phyloP scores from a whole-genome alignment of 2,329 filamentous ascomycete genomes.

The Myriosclerotinia duriaeana region DNA sequence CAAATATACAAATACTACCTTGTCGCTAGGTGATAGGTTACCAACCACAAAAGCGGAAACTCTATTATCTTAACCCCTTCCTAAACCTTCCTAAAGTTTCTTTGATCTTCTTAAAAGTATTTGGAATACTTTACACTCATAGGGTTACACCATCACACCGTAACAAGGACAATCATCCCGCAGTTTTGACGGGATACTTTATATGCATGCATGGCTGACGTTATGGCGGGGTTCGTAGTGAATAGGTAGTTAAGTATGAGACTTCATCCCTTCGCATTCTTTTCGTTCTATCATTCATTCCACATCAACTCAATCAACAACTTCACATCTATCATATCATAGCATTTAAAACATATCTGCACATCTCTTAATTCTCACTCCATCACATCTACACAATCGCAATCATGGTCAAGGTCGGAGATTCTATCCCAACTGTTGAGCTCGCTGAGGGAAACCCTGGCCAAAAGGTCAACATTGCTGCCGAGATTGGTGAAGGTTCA shows the following conservation, averaged over 20 bases:
- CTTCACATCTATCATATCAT: neutral
- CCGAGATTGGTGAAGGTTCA: slow-evolving; percentile 69
- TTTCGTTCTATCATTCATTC: no score
- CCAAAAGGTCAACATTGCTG: slow-evolving; percentile 79
- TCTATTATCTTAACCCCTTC: neutral
- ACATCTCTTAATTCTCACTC: neutral
- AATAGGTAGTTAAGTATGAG: no score
- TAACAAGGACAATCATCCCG: no score
- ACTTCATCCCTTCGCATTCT: no score
- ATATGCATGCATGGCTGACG: slow-evolving; percentile 5
- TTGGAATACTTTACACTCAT: slow-evolving; percentile 13
- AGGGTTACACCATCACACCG: no score
- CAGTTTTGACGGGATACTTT: no score
- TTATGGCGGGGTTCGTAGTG: neutral
- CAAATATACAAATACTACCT: no score
- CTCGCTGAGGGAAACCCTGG: slow-evolving; percentile 81
- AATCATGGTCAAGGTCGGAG: slow-evolving; percentile 65
- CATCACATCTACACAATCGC: slow-evolving; percentile 20
- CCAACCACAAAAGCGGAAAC: neutral
- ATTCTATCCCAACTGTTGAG: slow-evolving; percentile 73
- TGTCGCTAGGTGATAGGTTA: no score
- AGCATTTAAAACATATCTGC: neutral
- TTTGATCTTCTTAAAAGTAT: slow-evolving; percentile 11
- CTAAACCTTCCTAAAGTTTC: slow-evolving; percentile 15
- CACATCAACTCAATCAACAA: no score